phyloP scores from a whole-genome alignment of 2,329 filamentous ascomycete genomes.

The Colletotrichum lentis region DNA sequence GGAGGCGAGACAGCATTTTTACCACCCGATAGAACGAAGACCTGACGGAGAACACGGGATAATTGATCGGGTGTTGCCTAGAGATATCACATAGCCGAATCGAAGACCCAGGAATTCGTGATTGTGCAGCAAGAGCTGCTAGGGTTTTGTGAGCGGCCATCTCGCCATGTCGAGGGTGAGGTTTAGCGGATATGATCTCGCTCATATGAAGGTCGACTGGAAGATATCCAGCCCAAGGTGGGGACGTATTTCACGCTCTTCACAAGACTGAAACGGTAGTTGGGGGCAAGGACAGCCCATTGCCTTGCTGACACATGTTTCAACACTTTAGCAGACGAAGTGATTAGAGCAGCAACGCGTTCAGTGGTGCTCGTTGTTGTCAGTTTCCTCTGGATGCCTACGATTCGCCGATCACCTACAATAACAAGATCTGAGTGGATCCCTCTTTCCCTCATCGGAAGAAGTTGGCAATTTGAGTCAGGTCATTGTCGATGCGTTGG shows the following conservation, averaged over 20 bases:
- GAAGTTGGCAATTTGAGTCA: neutral
- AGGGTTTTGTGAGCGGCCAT: neutral
- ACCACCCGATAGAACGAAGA: neutral
- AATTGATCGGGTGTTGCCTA: neutral
- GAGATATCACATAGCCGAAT: neutral
- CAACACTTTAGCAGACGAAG: neutral
- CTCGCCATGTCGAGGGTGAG: conserved; percentile 7
- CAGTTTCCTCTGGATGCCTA: neutral
- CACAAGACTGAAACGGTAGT: neutral
- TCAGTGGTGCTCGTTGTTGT: neutral
- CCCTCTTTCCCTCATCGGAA: too few species aligned
- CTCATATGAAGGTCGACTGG: conserved; percentile 1
- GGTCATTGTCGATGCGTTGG: neutral
- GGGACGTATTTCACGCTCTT: conserved; percentile 16
- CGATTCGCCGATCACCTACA: neutral
- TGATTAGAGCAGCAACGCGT: too few species aligned
- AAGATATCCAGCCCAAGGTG: neutral
- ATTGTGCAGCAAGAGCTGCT: neutral
- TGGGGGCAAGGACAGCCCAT: neutral
- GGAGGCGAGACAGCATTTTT: conserved; percentile 5
- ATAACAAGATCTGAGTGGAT: too few species aligned
- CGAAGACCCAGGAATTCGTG: conserved; percentile 5
- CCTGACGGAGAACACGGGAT: neutral
- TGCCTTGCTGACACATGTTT: neutral
- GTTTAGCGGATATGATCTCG: neutral